Conservation (phyloP, 2,329 filamentous ascomycete species). For the Proliferodiscus dingleyae region DNA sequence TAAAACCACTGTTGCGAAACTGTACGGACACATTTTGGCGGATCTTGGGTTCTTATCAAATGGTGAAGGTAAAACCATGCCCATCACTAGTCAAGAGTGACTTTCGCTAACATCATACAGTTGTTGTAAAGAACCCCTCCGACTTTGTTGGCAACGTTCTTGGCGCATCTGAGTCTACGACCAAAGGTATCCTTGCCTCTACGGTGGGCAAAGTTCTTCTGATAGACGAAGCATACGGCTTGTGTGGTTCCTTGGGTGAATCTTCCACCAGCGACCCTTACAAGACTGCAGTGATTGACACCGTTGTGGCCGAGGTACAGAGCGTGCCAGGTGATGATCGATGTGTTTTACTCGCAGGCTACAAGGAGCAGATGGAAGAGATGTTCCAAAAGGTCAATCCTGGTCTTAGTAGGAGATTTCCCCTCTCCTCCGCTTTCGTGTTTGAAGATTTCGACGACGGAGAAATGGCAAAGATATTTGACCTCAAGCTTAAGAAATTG, state of each 20-base stretch:
- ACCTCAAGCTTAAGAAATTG: conserved; percentile 55
- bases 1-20: conserved; percentile 69
- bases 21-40: conserved; percentile 65
- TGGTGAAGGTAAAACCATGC: conserved; percentile 51
- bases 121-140: conserved; percentile 66
- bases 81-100: not conserved
- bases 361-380: conserved; percentile 61
- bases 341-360: conserved; percentile 67
- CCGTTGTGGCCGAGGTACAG: conserved; percentile 71
- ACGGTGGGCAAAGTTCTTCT: conserved; percentile 70
- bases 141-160: conserved; percentile 65
- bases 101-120: conserved; percentile 34
- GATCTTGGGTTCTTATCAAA: conserved; percentile 63
- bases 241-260: conserved; percentile 39
- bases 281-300: conserved; percentile 62
- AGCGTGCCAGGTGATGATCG: conserved; percentile 65
- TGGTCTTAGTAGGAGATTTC: conserved; percentile 62
- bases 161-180: conserved; percentile 65
- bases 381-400: conserved; percentile 75
- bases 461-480: conserved; percentile 55
- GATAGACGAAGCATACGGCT: conserved; percentile 74
- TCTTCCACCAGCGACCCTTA: conserved; percentile 43
- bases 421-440: conserved; percentile 54
- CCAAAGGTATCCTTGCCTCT: conserved; percentile 64
- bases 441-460: conserved; percentile 64